Evolutionary conservation across 768 basidiomycete genomes (phyloP), one percentile per base, ranked within the genome.

Genomic region (Lentinula raphanica): DNA sequence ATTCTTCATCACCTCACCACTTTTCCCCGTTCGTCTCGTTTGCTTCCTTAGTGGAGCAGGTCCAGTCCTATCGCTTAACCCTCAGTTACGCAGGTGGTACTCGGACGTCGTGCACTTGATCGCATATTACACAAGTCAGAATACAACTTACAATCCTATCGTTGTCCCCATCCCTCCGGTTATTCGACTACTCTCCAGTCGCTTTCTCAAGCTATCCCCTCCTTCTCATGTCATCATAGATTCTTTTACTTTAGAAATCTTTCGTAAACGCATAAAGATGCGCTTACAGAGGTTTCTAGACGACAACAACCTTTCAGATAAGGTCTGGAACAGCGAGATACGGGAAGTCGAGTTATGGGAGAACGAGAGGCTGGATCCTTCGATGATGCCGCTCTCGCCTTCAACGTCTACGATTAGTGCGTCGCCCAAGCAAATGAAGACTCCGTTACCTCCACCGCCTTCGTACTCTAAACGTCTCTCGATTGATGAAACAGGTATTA

Each of bases 261-360:
- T 60, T 0, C 19, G 67, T 23, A 57, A 57, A 59, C 58, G 19
- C 65, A 49, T 64, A 29, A 63, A 63, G 59, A 72, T 65, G 50
- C 55, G 69, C 15, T 36, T 72, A 17, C 74, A 74, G 57, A 73
- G 78, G 5, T 42, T 84, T 1, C 64, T 85, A 21, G 87, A 92
- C 62, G 75, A 93, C 61, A 87, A 92, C 60, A 75, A 72, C 11
- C 77, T 93, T 3, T 74, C 76, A 5, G 87, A 91, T 64, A 70
- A 65, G 28, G 82, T 81, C 44, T 92, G 89, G 88, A 73, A 70
- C 0, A 74, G 85, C 2, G 82, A 87, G 65, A 77, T 86, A 71
- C 69, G 81, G 5, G 79, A 84, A 32, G 88, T 92, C 15, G 87
- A 90, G 68, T 66, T 92, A 23, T 92, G 82, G 76, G 91, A 93